Evolutionary conservation across 129 eudicot species (phyloP), one percentile per base, ranked within the genome.

Genomic region (Helianthus tuberosus): DNA sequence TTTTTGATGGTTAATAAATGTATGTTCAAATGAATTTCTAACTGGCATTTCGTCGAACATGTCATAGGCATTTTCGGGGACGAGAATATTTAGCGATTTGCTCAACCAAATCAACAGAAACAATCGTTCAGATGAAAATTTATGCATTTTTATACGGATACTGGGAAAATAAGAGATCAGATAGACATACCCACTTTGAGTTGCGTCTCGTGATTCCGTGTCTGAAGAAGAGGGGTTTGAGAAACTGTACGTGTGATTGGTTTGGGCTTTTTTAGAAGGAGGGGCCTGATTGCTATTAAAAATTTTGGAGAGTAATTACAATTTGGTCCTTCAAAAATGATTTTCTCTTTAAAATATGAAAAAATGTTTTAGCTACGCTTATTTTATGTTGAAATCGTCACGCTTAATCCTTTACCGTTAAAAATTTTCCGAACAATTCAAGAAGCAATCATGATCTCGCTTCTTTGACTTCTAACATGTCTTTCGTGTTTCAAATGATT

Each of bases 11-110:
- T 32, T 2, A 61, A 32, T 67, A 8, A 20, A 32, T 29, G 62
- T 46, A n/a, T n/a, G 36, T 41, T 73, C 15, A 44, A 25, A 6
- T 59, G 69, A 73, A 54, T 53, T 41, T 43, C 76, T 14, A 61
- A 49, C 50, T 27, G 66, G 77, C 72, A 78, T 71, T 78, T 63
- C 66, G 65, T 71, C 67, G 72, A 78, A 71, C 77, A 71, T 0
- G 17, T 78, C 2, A 71, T 20, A 5, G 50, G 44, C 77, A 54
- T n/a, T 7, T 38, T 71, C 13, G 12, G 6, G 50, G 7, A 11
- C 65, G 11, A 13, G 43, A 77, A 7, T 63, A 11, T 66, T 35
- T 8, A 29, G 50, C 39, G 53, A 64, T 74, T 74, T 65, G 3
- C 4, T 69, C 23, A 15, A 50, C 11, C 32, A 25, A 52, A 63